Percentiles rank a stretch among this genome's conserved stretches.
Evolutionary conservation across 495 filamentous ascomycete genomes (phyloP).

Genomic region (Aspergillus haitiensis): DNA sequence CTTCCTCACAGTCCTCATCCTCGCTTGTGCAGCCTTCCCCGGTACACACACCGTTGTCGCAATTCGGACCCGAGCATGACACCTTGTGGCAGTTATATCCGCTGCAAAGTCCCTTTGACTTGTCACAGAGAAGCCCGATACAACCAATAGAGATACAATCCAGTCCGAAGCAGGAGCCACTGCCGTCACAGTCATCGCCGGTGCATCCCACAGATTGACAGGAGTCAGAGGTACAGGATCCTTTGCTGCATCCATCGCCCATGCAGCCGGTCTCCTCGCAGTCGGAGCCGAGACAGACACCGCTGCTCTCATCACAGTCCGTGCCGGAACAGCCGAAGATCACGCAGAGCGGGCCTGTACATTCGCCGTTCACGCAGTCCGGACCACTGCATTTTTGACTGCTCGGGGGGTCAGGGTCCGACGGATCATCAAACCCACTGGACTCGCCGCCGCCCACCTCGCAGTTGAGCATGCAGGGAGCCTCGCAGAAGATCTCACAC

Average conservation of each 20-base stretch:
- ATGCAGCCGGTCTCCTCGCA: conserved; percentile 11
- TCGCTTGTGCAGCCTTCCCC: conserved; percentile 12
- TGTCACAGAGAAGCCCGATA: conserved; percentile 4
- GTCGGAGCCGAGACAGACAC: neutral
- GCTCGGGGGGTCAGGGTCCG: conserved; percentile 3
- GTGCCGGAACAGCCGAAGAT: conserved; percentile 5
- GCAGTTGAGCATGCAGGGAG: conserved; percentile 8
- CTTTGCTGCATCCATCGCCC: neutral
- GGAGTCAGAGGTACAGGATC: neutral
- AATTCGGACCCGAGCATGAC: conserved; percentile 4
- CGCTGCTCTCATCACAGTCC: conserved; percentile 7
- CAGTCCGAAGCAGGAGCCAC: conserved; percentile 7
- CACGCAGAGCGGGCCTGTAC: conserved; percentile 2
- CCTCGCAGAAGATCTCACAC: conserved; percentile 12
- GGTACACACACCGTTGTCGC: conserved; percentile 11
- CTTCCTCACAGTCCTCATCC: conserved; percentile 18
- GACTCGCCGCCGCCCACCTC: neutral
- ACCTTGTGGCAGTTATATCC: conserved; percentile 6
- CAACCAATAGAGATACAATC: conserved; percentile 9
- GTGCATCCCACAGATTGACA: neutral
- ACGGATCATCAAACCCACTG: conserved; percentile 3
- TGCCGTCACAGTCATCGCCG: conserved; percentile 1
- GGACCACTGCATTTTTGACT: conserved; percentile 8
- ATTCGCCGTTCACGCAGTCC: conserved; percentile 11
- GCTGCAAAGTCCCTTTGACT: neutral